phyloP scores from a whole-genome alignment of 2,329 filamentous ascomycete species.

The Neonectria faginata region DNA sequence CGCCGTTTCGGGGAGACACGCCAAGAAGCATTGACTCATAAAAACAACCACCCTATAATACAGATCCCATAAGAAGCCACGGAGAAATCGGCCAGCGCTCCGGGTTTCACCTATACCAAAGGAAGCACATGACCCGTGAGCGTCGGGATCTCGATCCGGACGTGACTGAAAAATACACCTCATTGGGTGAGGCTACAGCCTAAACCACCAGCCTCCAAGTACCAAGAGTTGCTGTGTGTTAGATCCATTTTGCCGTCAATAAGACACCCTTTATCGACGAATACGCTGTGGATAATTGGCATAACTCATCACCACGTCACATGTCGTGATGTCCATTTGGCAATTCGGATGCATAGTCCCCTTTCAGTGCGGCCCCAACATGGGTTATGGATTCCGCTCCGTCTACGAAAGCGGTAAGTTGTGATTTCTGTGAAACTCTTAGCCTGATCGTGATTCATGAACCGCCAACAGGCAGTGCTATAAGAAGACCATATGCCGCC shows the following conservation, averaged over 20 bases:
- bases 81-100: not conserved
- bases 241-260: not conserved
- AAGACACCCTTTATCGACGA: not conserved
- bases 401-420: constrained; percentile 29
- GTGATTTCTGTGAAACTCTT: not conserved
- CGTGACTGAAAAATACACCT: not conserved
- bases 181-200: not conserved
- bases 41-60: not conserved
- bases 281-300: not conserved
- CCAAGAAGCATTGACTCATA: not conserved
- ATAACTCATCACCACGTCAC: not conserved
- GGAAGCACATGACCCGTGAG: not conserved
- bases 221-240: not conserved
- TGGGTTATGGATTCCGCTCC: constrained; percentile 32
- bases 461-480: constrained; percentile 24
- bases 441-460: not conserved
- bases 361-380: constrained; percentile 16
- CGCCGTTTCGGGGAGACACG: not conserved
- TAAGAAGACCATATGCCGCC: constrained; percentile 15
- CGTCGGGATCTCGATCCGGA: not conserved
- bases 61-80: not conserved
- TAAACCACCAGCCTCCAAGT: not conserved
- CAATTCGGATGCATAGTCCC: constrained; percentile 30
- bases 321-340: constrained; percentile 1
- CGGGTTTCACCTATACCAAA: not conserved